A percentile compares a stretch with the other conserved stretches of the same genome.
Evolutionary conservation across 805 yeast species (phyloP).

Genomic region (Teunomyces atbi): DNA sequence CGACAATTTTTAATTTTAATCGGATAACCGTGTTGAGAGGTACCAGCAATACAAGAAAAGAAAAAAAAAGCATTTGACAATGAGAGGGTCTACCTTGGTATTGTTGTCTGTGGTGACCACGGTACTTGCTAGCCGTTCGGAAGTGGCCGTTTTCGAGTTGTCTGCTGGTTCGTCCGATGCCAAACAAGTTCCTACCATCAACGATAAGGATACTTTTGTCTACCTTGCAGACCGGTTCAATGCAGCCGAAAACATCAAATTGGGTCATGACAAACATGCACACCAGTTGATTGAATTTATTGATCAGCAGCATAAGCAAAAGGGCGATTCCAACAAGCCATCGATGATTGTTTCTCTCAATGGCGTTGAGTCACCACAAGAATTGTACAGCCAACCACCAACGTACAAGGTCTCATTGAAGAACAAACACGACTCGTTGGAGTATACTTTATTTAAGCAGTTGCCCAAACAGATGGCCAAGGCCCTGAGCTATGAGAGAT

Average conservation of each 20-base stretch:
- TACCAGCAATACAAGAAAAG: background rate
- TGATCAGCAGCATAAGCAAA: slow-evolving; percentile 14
- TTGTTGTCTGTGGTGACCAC: slow-evolving; percentile 6
- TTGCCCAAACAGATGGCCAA: slow-evolving; percentile 18
- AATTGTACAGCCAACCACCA: slow-evolving; percentile 24
- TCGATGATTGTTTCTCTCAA: slow-evolving; percentile 38
- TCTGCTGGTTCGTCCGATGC: background rate
- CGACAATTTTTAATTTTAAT: background rate
- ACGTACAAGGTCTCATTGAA: slow-evolving; percentile 18
- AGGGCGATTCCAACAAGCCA: slow-evolving; percentile 16
- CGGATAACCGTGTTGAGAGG: background rate
- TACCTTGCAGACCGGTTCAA: slow-evolving; percentile 48
- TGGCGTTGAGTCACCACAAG: slow-evolving; percentile 39
- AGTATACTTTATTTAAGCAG: slow-evolving; percentile 13
- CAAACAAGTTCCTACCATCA: slow-evolving; percentile 2
- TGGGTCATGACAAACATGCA: slow-evolving; percentile 31
- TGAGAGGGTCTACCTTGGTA: slow-evolving; percentile 7
- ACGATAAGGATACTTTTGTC: slow-evolving; percentile 31
- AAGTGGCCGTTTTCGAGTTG: slow-evolving; percentile 11
- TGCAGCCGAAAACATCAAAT: slow-evolving; percentile 33
- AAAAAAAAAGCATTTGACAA: slow-evolving; percentile 2
- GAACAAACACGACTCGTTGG: slow-evolving; percentile 7
- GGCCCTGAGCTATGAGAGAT: slow-evolving; percentile 6
- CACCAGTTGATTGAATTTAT: slow-evolving; percentile 23
- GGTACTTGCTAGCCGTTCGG: slow-evolving; percentile 4